Conservation (phyloP, 2,329 filamentous ascomycete genomes). For the Seiridium cupressi region DNA sequence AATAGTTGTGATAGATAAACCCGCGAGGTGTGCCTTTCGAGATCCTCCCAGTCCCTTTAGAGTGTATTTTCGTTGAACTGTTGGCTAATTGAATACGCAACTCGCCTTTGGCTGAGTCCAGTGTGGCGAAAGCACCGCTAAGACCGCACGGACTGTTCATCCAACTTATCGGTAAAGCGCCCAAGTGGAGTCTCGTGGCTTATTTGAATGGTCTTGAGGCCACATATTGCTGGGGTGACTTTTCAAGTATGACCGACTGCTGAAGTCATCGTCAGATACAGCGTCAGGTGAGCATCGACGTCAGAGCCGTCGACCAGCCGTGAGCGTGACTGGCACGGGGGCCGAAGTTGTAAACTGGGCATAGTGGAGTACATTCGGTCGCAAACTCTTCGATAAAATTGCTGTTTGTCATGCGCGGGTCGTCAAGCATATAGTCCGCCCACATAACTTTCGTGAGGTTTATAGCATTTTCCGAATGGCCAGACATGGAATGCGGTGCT, state of each 20-base stretch:
- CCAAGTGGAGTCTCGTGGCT: neutral
- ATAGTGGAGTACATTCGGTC: constrained; percentile 54
- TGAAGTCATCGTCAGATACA: constrained; percentile 37
- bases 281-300: constrained; percentile 41
- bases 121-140: neutral
- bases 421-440: constrained; percentile 52
- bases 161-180: neutral
- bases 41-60: neutral
- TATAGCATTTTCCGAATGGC: constrained; percentile 42
- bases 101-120: neutral
- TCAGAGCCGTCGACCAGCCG: constrained; percentile 36
- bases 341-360: constrained; percentile 35
- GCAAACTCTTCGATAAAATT: constrained; percentile 61
- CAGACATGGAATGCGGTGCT: constrained; percentile 43
- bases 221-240: neutral
- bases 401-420: constrained; percentile 55
- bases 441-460: constrained; percentile 48
- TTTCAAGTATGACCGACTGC: constrained; percentile 32
- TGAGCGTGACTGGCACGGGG: constrained; percentile 41
- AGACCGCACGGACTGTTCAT: neutral
- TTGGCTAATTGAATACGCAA: neutral
- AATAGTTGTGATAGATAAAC: neutral
- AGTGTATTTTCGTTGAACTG: neutral
- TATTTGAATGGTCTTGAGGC: neutral
- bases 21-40: neutral